These are phyloP conservation scores for Leptodermis oblonga DNA, from an alignment of 257 asterid genomes.

Conservation along the genomic window DNA sequence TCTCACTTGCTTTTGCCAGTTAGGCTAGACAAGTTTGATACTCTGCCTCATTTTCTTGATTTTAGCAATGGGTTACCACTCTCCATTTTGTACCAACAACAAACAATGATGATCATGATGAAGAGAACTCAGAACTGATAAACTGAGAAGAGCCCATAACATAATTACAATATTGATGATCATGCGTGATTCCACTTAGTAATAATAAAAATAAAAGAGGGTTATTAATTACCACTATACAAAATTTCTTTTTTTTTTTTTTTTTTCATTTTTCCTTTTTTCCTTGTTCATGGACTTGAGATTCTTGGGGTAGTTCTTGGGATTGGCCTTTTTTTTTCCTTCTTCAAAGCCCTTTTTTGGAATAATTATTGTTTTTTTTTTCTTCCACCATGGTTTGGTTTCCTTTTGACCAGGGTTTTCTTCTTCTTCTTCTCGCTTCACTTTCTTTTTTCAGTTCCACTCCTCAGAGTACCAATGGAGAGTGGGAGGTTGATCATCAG, in stretches of 20 bases:
- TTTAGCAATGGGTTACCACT: background rate
- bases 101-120: too few species aligned
- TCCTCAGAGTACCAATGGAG: slow-evolving; percentile 79
- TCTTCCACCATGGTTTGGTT: background rate
- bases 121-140: too few species aligned
- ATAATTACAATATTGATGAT: background rate
- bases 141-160: too few species aligned
- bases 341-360: background rate
- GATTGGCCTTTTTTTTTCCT: background rate
- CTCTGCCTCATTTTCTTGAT: slow-evolving; percentile 6
- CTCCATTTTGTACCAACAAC: slow-evolving; percentile 17
- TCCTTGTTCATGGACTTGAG: too few species aligned
- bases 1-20: too few species aligned
- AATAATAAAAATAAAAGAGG: background rate
- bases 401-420: background rate
- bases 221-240: slow-evolving; percentile 45
- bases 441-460: slow-evolving; percentile 57
- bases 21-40: too few species aligned
- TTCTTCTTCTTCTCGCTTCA: slow-evolving; percentile 5
- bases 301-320: too few species aligned
- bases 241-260: slow-evolving; percentile 24
- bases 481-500: slow-evolving; percentile 83
- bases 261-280: too few species aligned
- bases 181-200: slow-evolving; percentile 12
- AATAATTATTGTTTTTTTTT: background rate